Base-by-base conservation (phyloP, 176 grass and related monocot genomes). In the Phragmites australis region DNA sequence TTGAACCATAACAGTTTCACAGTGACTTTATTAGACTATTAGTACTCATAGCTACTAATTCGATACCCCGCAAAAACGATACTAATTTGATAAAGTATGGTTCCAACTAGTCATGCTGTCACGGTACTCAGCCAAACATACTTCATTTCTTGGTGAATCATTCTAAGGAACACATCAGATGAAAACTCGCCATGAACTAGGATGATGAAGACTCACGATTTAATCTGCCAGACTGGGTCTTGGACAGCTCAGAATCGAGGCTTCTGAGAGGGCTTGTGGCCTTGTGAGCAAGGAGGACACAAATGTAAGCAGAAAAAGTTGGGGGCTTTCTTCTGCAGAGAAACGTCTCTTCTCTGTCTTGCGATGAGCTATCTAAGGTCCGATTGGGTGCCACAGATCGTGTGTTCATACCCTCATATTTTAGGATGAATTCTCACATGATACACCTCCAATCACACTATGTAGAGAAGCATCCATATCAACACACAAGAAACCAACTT, bases 381-480 rank as follows among this genome's bases (percentile, higher is more conserved):
- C 32, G 51, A 68, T 49, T 7, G 32, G 63, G 81, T 69, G 37
- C 19, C 57, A 54, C 62, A 51, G 14, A 45, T 64, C 17, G 26
- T 10, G 6, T 76, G 39, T 76, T 46, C 43, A 31, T 44, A 68
- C 6, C 32, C 15, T 87, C 34, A 59, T 54, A 82, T 64, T 55
- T 63, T 76, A 53, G 76, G 45, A 54, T 34, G 45, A 31, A 18
- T 53, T 61, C 52, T 60, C 3, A 87, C 64, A 68, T 81, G 71
- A 87, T 14, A 18, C 6, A 12, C 18, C 12, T 2, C 9, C 6
- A 48, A 60, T 76, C 3, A 45, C 22, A 50, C 71, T 51, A 68
- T 26, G 42, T 50, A 30, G 40, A 63, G 31, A 64, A 12, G 23
- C 7, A 49, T 51, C 37, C 5, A 19, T 52, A 70, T 70, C 23